Conservation (phyloP, 257 asterid genomes). For the Euphrasia confusa region DNA sequence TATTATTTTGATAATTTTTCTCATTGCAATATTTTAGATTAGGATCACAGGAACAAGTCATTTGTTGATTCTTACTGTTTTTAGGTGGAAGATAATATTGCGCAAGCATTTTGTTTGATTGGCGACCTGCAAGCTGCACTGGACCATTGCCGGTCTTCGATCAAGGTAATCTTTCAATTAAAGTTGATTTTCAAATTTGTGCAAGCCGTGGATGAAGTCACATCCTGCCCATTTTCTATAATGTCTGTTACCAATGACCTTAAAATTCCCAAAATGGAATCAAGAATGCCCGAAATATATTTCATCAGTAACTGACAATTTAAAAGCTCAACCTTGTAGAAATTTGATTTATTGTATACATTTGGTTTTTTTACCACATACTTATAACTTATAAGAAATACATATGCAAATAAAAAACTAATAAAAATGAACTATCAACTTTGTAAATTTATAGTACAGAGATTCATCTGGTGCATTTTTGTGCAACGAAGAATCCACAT, state of each 20-base stretch:
- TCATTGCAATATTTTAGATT: slow-evolving; percentile 3
- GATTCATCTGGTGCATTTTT: background rate
- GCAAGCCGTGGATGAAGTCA: background rate
- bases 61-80: slow-evolving; percentile 19
- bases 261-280: background rate
- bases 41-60: background rate
- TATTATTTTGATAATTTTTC: background rate
- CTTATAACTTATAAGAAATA: slow-evolving; percentile 6
- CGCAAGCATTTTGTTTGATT: slow-evolving; percentile 62
- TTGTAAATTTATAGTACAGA: background rate
- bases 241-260: slow-evolving; percentile 7
- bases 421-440: background rate
- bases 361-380: background rate
- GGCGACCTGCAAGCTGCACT: slow-evolving; percentile 64
- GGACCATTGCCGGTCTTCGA: slow-evolving; percentile 72
- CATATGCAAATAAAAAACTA: background rate
- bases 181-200: slow-evolving; percentile 14
- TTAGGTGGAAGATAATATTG: slow-evolving; percentile 77
- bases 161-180: slow-evolving; percentile 41
- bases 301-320: background rate
- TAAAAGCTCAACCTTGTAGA: slow-evolving; percentile 5
- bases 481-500: background rate
- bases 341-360: slow-evolving; percentile 5
- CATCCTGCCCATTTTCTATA: slow-evolving; percentile 7
- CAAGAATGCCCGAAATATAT: background rate